Evolutionary conservation across 1,139 yeast genomes (phyloP).

Genomic region (Pichia sp.): DNA sequence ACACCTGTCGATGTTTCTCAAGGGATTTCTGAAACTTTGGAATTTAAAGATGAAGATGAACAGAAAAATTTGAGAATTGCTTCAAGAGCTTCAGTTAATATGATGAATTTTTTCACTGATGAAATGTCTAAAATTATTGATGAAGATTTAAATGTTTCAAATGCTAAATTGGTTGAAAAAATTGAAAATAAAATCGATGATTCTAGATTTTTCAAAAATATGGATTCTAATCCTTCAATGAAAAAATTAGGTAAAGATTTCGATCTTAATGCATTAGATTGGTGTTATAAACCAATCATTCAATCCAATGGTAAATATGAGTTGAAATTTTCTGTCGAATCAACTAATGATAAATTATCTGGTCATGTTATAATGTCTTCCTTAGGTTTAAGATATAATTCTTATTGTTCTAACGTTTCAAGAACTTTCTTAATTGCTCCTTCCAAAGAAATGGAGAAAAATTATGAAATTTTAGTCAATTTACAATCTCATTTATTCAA

Average conservation of each 20-base stretch:
- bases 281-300: conserved; percentile 91
- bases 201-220: conserved; percentile 49
- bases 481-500: conserved; percentile 58
- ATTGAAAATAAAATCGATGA: conserved; percentile 80
- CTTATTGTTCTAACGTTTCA: conserved; percentile 82
- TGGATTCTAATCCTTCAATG: conserved; percentile 50
- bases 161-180: conserved; percentile 64
- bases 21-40: conserved; percentile 56
- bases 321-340: conserved; percentile 76
- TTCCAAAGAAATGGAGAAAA: conserved; percentile 64
- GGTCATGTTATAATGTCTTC: conserved; percentile 82
- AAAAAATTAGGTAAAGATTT: conserved; percentile 51
- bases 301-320: conserved; percentile 88
- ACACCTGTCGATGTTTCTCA: conserved; percentile 43
- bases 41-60: conserved; percentile 76
- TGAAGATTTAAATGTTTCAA: conserved; percentile 72
- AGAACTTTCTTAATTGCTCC: conserved; percentile 92
- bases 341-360: conserved; percentile 59
- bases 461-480: conserved; percentile 68
- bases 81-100: conserved; percentile 66
- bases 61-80: conserved; percentile 60
- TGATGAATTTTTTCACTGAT: conserved; percentile 80
- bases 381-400: conserved; percentile 79
- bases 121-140: conserved; percentile 86
- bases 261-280: conserved; percentile 73